Conservation (phyloP, 31 red algal genomes). For the Odonthalia washingtoniensis region DNA sequence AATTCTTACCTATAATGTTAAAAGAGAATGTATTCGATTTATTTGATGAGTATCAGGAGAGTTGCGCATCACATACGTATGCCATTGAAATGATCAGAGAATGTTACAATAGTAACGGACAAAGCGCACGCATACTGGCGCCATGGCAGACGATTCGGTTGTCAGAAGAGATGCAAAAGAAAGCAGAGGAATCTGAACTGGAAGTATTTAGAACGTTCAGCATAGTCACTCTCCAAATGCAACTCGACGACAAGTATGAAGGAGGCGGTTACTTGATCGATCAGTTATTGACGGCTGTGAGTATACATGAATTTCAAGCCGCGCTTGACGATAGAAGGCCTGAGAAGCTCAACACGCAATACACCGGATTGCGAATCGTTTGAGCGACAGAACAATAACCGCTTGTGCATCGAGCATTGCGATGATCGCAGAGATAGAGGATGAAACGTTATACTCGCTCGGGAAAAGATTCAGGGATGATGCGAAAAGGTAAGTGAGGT, state of each 20-base stretch:
- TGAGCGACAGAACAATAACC: not conserved
- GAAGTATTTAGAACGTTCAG: not conserved
- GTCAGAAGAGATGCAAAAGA: too few species aligned
- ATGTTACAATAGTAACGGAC: not conserved
- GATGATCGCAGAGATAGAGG: not conserved
- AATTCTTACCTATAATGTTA: too few species aligned
- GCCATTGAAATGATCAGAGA: not conserved
- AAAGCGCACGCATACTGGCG: not conserved
- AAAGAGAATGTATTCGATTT: too few species aligned
- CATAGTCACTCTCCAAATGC: not conserved
- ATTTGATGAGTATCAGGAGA: too few species aligned
- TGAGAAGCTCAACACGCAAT: not conserved
- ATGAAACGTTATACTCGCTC: not conserved
- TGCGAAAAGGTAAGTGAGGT: too few species aligned
- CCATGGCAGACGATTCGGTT: not conserved
- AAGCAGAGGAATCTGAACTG: not conserved
- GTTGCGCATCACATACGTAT: too few species aligned
- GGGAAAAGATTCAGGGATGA: too few species aligned
- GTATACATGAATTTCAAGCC: not conserved
- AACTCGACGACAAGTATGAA: not conserved
- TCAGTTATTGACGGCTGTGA: not conserved
- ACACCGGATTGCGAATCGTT: not conserved
- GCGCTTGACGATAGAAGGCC: not conserved
- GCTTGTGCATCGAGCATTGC: too few species aligned
- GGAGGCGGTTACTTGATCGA: not conserved